Evolutionary conservation across 495 filamentous ascomycete species (phyloP), one percentile per base, ranked within the genome.

Genomic region (Tetracladium marchalianum): DNA sequence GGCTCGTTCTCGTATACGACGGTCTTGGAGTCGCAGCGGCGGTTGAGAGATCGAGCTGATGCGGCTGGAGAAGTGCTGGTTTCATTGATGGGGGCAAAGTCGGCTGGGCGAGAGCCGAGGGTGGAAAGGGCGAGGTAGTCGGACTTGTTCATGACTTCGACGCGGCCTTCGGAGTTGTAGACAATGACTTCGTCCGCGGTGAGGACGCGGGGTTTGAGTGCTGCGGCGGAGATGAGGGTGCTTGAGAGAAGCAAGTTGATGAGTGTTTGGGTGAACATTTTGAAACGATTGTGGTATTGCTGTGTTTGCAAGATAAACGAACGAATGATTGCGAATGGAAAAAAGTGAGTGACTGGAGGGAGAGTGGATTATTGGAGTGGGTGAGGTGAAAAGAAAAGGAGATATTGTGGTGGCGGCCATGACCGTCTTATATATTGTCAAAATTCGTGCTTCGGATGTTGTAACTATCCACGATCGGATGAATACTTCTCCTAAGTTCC

Each of bases 121-220:
- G 35, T 16, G 1, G 18, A 19, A 15, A 49, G 37, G 11, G 3
- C 17, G 5, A 32, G 17, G 39, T 36, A 49, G 10, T 27, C 33
- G 3, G 38, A 16, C 16, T 36, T 34, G 15, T 49, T 49, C 39
- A 38, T 32, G 16, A 49, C 22, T 37, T 49, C 46, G 18, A 49
- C 39, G 10, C 46, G 38, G 13, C 46, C 46, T 15, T 37, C 31
- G 6, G 35, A 37, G 13, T 39, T 34, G 11, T 35, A 49, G 17
- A 49, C 32, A 13, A 49, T 49, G 17, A 49, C 39, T 19, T 49
- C 46, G 39, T 49, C 39, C n/a, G 19, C 31, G 3, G 38, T 24
- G 2, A 49, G 39, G 17, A 39, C 31, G 12, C 39, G 38, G 16
- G 35, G 44, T 4, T 11, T 12, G 43, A 45, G n/a, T 9, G 39